These are phyloP conservation scores for Ophiostoma piceae DNA, from an alignment of 2,329 filamentous ascomycete species.

Conservation along the genomic window DNA sequence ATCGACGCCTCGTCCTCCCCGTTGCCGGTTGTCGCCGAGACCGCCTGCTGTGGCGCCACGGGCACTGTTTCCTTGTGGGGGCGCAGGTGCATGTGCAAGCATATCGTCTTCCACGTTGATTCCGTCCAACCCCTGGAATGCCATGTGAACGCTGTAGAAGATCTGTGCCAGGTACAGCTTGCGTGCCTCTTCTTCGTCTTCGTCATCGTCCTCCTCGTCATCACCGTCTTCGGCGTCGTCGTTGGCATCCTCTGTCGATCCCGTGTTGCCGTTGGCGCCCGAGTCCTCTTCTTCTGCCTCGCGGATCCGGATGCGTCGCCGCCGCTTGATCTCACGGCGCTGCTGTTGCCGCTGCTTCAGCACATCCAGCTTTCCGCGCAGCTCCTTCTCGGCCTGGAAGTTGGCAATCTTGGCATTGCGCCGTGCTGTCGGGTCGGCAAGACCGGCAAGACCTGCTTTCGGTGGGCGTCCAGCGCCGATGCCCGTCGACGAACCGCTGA, in stretches of 20 bases:
- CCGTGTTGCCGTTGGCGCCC: background rate
- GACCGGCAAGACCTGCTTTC: constrained; percentile 26
- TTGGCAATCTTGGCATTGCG: constrained; percentile 80
- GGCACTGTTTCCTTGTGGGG: constrained; percentile 34
- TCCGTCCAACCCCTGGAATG: constrained; percentile 83
- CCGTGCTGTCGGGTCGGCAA: constrained; percentile 55
- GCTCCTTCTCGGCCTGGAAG: constrained; percentile 77
- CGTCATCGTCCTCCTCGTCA: constrained; percentile 40
- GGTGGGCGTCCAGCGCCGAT: background rate
- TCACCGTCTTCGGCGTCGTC: background rate
- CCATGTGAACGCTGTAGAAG: constrained; percentile 65
- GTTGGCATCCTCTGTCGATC: constrained; percentile 28
- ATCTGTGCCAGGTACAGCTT: constrained; percentile 73
- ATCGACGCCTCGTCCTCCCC: constrained; percentile 28
- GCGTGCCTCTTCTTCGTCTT: constrained; percentile 80
- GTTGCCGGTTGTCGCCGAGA: constrained; percentile 31
- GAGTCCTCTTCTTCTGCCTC: background rate
- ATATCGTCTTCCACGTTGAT: constrained; percentile 81
- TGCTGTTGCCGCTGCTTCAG: constrained; percentile 40
- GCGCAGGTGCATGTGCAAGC: constrained; percentile 65
- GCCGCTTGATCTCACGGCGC: constrained; percentile 21
- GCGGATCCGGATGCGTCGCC: constrained; percentile 12
- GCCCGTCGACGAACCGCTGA: constrained; percentile 1
- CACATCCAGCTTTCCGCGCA: constrained; percentile 73
- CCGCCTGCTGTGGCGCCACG: constrained; percentile 50